phyloP scores from a whole-genome alignment of 805 yeast species.

The Ogataea haglerorum region DNA sequence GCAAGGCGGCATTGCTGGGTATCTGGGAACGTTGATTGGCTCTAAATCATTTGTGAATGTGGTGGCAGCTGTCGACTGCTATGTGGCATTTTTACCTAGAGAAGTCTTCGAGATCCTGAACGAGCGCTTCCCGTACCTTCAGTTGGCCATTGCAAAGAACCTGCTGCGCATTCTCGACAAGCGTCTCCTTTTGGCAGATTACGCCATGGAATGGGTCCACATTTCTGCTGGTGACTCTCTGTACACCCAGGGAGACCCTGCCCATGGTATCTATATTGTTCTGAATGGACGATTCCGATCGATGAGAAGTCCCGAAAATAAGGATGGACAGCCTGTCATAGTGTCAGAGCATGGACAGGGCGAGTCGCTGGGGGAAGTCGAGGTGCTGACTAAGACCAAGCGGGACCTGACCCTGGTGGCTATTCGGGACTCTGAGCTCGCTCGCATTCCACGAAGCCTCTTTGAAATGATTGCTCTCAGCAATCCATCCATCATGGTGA shows the following conservation, averaged over 20 bases:
- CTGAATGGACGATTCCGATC: slow-evolving; percentile 85
- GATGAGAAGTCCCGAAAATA: slow-evolving; percentile 31
- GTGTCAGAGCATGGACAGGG: slow-evolving; percentile 89
- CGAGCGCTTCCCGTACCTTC: slow-evolving; percentile 73
- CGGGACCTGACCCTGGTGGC: slow-evolving; percentile 73
- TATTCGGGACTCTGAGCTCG: slow-evolving; percentile 89
- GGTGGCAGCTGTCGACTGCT: slow-evolving; percentile 55
- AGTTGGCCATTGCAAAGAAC: slow-evolving; percentile 72
- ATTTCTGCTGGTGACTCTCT: slow-evolving; percentile 80
- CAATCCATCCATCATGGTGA: slow-evolving; percentile 87
- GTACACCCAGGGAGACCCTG: slow-evolving; percentile 78
- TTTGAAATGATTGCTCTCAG: slow-evolving; percentile 81
- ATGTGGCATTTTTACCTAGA: slow-evolving; percentile 70
- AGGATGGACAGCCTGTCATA: slow-evolving; percentile 10
- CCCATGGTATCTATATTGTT: slow-evolving; percentile 88
- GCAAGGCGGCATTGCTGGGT: slow-evolving; percentile 86
- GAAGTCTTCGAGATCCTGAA: slow-evolving; percentile 58
- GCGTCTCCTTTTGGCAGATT: slow-evolving; percentile 72
- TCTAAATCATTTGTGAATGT: slow-evolving; percentile 74
- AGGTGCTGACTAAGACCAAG: slow-evolving; percentile 77
- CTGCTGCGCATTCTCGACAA: slow-evolving; percentile 65
- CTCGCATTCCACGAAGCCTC: slow-evolving; percentile 84
- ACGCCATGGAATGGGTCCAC: slow-evolving; percentile 94
- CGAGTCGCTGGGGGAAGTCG: slow-evolving; percentile 92
- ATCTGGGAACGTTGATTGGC: slow-evolving; percentile 75